phyloP scores from a whole-genome alignment of 495 filamentous ascomycete species.

The Jackrogersella minutella region DNA sequence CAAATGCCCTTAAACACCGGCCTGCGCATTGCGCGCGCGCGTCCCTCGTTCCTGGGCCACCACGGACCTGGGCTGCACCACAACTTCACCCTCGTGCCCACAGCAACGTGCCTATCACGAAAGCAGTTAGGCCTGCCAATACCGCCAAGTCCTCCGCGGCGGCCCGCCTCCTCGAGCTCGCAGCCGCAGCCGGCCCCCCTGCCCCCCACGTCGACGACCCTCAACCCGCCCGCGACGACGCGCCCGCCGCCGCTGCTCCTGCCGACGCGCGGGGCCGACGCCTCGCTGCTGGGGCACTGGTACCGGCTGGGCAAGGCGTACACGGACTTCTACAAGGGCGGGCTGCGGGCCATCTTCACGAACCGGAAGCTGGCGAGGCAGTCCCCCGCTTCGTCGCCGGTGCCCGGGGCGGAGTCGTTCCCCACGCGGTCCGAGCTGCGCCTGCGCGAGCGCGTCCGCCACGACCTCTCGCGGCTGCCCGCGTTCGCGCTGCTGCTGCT shows the following conservation, averaged over 20 bases:
- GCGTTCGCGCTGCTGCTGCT: conserved; percentile 75
- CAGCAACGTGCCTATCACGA: not conserved
- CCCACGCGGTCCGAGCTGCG: conserved; percentile 41
- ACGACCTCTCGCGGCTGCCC: conserved; percentile 78
- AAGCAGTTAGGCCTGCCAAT: not conserved
- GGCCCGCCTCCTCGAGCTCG: not conserved
- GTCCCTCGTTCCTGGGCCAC: not conserved
- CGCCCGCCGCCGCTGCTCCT: conserved; percentile 65
- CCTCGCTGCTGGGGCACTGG: conserved; percentile 54
- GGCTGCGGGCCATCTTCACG: conserved; percentile 69
- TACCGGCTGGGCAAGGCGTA: conserved; percentile 65
- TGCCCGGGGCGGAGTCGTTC: too few relatives aligned
- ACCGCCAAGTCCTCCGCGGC: not conserved
- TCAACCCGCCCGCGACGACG: conserved; percentile 68
- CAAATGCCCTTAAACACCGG: conserved; percentile 15
- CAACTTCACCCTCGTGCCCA: too few relatives aligned
- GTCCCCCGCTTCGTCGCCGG: conserved; percentile 12
- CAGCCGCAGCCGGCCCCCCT: not conserved
- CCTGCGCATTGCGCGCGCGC: conserved; percentile 31
- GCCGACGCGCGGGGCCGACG: conserved; percentile 50
- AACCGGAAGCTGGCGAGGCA: conserved; percentile 63
- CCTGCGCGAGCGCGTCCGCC: conserved; percentile 66
- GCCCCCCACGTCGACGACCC: conserved; percentile 23
- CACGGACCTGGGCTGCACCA: not conserved
- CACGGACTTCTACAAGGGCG: conserved; percentile 85